These are phyloP conservation scores for Oryza rufipogon DNA, from an alignment of 176 grass and related monocot species.

Conservation along the genomic window DNA sequence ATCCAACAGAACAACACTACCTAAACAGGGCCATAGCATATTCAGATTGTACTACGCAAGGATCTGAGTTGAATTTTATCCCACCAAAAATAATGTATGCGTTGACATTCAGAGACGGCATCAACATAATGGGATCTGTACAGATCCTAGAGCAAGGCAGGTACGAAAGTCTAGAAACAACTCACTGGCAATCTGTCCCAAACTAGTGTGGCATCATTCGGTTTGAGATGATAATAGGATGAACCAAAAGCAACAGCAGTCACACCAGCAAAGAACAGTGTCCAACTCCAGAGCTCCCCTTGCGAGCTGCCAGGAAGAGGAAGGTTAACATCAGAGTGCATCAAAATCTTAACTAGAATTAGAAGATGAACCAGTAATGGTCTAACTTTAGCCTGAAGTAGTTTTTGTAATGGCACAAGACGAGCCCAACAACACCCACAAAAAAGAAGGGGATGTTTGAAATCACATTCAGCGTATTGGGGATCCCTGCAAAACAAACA, in stretches of 20 bases:
- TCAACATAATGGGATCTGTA: neutral
- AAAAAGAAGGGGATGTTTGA: conserved; percentile 95
- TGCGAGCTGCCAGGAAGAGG: conserved; percentile 55
- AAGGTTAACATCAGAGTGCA: neutral
- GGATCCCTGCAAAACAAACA: conserved; percentile 65
- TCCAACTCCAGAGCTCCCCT: conserved; percentile 86
- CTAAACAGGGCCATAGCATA: neutral
- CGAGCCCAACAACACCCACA: conserved; percentile 58
- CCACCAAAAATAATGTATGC: neutral
- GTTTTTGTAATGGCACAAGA: conserved; percentile 74
- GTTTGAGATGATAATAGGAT: conserved; percentile 89
- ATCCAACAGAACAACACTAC: neutral
- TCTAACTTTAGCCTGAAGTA: conserved; percentile 80
- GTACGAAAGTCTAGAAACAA: neutral
- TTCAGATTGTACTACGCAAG: neutral
- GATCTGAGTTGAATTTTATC: neutral
- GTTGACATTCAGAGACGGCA: neutral
- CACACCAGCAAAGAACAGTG: conserved; percentile 74
- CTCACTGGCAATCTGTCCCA: conserved; percentile 94
- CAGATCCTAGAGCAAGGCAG: neutral
- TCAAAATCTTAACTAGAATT: neutral
- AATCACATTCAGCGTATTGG: conserved; percentile 86
- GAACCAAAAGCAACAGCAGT: conserved; percentile 77
- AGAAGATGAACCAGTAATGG: neutral
- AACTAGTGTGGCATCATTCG: conserved; percentile 72